Conservation (phyloP, 2,329 filamentous ascomycete genomes). For the Rhynchosporium graminicola region DNA sequence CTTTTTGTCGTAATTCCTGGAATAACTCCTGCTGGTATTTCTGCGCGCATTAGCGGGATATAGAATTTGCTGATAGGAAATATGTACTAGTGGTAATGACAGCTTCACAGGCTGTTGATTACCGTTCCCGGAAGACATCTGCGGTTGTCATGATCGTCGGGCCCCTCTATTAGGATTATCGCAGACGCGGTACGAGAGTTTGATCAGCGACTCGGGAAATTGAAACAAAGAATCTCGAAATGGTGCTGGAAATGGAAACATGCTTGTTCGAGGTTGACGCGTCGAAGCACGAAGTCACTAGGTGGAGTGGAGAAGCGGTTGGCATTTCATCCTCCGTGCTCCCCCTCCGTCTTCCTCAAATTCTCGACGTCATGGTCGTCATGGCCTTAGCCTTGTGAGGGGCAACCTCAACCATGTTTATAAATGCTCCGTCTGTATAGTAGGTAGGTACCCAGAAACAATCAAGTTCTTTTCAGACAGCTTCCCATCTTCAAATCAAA, state of each 20-base stretch:
- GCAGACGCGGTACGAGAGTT: too few relatives aligned
- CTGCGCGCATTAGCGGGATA: constrained; percentile 43
- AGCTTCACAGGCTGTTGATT: constrained; percentile 73
- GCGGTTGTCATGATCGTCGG: constrained; percentile 31
- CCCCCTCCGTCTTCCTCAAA: not conserved
- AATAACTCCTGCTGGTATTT: constrained; percentile 96
- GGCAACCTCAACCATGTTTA: constrained; percentile 11
- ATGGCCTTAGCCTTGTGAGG: constrained; percentile 15
- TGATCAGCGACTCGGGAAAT: too few relatives aligned
- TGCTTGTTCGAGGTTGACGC: too few relatives aligned
- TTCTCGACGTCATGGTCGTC: constrained; percentile 13
- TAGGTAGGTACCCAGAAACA: not conserved
- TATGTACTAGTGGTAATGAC: constrained; percentile 68
- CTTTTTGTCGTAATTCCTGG: constrained; percentile 82
- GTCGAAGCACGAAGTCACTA: too few relatives aligned
- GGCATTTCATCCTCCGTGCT: too few relatives aligned
- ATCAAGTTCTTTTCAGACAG: not conserved
- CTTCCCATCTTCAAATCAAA: not conserved
- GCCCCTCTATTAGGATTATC: not conserved
- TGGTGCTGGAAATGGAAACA: too few relatives aligned
- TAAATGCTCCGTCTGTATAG: not conserved
- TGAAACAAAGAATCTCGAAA: too few relatives aligned
- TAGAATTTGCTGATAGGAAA: not conserved
- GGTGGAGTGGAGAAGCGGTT: too few relatives aligned
- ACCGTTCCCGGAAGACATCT: constrained; percentile 43